Evolutionary conservation across 805 yeast genomes (phyloP), one percentile per base, ranked within the genome.

Genomic region (Yamadazyma phyllophila): DNA sequence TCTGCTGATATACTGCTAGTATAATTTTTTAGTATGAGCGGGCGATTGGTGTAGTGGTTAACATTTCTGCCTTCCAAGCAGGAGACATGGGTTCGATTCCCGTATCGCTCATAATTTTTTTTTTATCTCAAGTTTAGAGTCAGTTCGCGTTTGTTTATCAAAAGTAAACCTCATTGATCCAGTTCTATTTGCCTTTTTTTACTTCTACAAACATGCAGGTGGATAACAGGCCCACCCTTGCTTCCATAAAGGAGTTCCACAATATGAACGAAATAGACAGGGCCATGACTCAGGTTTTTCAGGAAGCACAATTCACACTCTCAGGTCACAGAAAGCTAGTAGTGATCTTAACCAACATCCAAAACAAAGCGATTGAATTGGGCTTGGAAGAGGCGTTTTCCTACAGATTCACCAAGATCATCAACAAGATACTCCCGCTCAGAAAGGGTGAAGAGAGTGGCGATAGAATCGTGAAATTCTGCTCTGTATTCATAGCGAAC

Each of bases 41-140:
- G 88, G 85, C 80, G 85, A 83, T 83, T 85, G 82, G 92, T 85
- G 88, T 84, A 85, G 88, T 82, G 91, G 92, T 81, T 82, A 85
- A 81, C 88, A 85, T 84, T 74, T 81, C 80, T 81, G 89, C 90
- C 90, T 85, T 85, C 91, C 91, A 85, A 85, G 91, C 89, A 81
- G 81, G 84, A 74, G 91, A 81, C 88, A 83, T 79, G 91, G 90
- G 92, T 85, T 85, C 92, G 90, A 85, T 82, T 85, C 92, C 85
- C 89, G 85, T 81, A 82, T 83, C 83, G 81, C 82, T 83, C 88
- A 81, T n/a, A n/a, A n/a, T n/a, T 53, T 55, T 57, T 63, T 67
- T 65, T 59, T 52, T 29, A 12, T 5, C 9, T 37, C 15, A 9
- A 2, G 17, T 30, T 9, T 6, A 38, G n/a, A n/a, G n/a, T n/a